Conservation (phyloP, 441 rosid genomes). For the Rhodomyrtus psidioides region DNA sequence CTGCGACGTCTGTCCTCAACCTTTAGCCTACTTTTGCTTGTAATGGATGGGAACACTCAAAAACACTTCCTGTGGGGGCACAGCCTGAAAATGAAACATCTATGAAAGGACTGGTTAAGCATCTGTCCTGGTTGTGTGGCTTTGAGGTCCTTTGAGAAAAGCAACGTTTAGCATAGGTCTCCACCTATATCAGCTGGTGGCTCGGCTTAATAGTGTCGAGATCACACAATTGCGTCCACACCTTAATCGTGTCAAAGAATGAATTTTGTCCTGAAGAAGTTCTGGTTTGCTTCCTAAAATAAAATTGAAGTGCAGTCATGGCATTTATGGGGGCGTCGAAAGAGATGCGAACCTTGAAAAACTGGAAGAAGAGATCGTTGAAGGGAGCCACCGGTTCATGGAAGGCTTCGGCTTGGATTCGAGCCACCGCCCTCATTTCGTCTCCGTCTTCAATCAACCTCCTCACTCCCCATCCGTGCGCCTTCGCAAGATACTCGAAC, state of each 20-base stretch:
- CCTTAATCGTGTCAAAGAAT: not conserved
- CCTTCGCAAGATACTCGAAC: constrained; percentile 26
- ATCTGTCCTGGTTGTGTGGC: not conserved
- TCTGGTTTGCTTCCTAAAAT: not conserved
- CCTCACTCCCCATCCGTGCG: constrained; percentile 68
- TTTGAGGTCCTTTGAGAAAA: not conserved
- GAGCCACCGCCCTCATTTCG: constrained; percentile 56
- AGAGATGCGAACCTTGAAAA: constrained; percentile 50
- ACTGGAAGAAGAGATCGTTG: constrained; percentile 57
- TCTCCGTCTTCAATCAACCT: constrained; percentile 30
- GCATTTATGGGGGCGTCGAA: not conserved
- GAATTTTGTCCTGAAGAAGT: not conserved
- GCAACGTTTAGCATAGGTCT: not conserved
- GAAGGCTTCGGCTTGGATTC: constrained; percentile 78
- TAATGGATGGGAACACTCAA: not conserved
- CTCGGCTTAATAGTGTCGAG: not conserved
- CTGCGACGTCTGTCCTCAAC: not conserved
- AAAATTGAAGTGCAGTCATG: not conserved
- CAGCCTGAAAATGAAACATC: not conserved
- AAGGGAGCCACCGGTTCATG: constrained; percentile 52
- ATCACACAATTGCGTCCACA: too few species aligned
- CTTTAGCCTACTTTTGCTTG: not conserved
- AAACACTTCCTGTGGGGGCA: not conserved
- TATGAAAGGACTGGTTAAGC: not conserved
- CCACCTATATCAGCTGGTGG: not conserved